Evolutionary conservation across 208 protist genomes (phyloP), one percentile per base, ranked within the genome.

Genomic region (Leishmania arabica): DNA sequence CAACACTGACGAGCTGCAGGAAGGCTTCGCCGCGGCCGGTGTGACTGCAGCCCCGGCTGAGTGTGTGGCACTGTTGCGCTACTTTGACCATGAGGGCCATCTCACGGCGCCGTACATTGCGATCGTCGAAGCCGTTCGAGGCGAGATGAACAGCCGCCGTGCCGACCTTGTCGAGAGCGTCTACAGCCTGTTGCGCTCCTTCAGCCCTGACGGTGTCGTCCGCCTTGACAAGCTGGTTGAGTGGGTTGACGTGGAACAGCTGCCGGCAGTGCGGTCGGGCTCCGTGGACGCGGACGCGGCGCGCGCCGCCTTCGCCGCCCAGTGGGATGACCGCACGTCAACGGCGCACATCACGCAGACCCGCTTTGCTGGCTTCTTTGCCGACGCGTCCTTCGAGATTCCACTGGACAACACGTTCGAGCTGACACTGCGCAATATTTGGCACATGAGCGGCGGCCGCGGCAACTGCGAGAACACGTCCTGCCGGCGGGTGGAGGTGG

Each of bases 401-500:
- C 62, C 77, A 5, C 82, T 81, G 40, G 96, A 98, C 77, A 84
- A 92, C 74, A 89, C 86, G 40, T 98, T 97, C 84, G 96, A 98
- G 92, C 58, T 88, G 34, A 68, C 88, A 73, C 91, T 98, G 91
- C 92, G 96, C 11, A 93, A 98, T 86, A 85, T 94, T 15, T 98
- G 93, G 92, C 96, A 98, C 82, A 84, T 97, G 51, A 97, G 93
- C 75, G 96, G 96, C 45, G 96, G 96, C n/a, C 90, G 88, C 51
- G 96, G 91, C 62, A 91, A 84, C 70, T 92, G 81, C 27, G 87
- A 80, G 75, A 98, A 98, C 87, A 94, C 89, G 53, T 96, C 93
- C 71, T 98, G 96, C 76, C 81, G 93, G n/a, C 87, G 93, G 3
- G 88, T 98, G n/a, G 74, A 89, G 75, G 91, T 98, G 51, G 84